Conservation (phyloP, 805 yeast species). For the Candida wancherniae region DNA sequence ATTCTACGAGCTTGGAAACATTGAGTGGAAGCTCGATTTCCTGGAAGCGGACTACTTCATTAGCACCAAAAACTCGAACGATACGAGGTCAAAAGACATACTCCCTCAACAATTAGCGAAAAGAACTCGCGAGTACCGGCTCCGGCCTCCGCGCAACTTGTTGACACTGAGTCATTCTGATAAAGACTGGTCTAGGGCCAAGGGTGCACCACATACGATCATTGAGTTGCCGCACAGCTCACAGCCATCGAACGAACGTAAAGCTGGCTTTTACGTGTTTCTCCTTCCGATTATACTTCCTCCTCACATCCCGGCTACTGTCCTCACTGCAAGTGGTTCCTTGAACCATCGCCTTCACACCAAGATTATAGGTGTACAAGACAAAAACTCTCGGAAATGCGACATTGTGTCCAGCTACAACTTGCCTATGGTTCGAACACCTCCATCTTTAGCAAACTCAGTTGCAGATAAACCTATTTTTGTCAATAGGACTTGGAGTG, state of each 20-base stretch:
- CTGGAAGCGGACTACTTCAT: conserved; percentile 43
- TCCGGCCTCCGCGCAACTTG: conserved; percentile 6
- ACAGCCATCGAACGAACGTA: conserved; percentile 17
- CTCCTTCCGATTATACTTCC: conserved; percentile 61
- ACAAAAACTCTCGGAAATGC: conserved; percentile 31
- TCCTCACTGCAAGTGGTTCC: conserved; percentile 47
- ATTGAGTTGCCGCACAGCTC: conserved; percentile 1
- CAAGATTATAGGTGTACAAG: conserved; percentile 36
- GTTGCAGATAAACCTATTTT: conserved; percentile 69
- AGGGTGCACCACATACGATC: background rate
- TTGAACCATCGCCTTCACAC: conserved; percentile 40
- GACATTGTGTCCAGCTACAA: conserved; percentile 28
- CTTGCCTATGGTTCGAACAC: conserved; percentile 49
- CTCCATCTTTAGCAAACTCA: conserved; percentile 54
- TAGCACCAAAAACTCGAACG: conserved; percentile 39
- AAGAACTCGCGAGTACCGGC: conserved; percentile 29
- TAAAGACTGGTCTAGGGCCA: conserved; percentile 1
- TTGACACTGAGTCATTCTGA: conserved; percentile 4
- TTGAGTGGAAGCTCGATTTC: conserved; percentile 39
- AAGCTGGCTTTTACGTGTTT: conserved; percentile 69
- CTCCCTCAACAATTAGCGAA: conserved; percentile 42
- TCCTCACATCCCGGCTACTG: conserved; percentile 57
- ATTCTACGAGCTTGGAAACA: conserved; percentile 42
- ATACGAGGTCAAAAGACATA: conserved; percentile 36
- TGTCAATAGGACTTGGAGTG: conserved; percentile 72